These are phyloP conservation scores for Xerocomus minutiporus DNA, from an alignment of 1,284 basidiomycete species.

Conservation along the genomic window DNA sequence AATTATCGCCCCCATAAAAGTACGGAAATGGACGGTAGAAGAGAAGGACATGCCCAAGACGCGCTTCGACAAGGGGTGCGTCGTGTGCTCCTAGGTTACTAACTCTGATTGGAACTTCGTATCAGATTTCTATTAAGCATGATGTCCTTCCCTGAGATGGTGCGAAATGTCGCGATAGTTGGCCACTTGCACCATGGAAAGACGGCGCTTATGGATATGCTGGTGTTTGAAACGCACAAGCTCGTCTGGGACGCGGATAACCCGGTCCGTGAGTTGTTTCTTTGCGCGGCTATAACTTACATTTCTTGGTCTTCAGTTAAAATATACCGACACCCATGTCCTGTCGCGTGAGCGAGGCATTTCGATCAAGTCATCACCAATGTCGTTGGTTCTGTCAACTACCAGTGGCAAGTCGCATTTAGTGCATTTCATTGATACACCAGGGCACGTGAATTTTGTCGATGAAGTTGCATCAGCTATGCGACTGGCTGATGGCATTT, in stretches of 20 bases:
- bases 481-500: constrained; percentile 87
- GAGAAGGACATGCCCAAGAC: constrained; percentile 93
- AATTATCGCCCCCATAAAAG: constrained; percentile 93
- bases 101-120: constrained; percentile 13
- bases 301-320: constrained; percentile 44
- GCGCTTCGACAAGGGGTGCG: constrained; percentile 89
- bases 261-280: constrained; percentile 51
- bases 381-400: constrained; percentile 88
- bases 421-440: constrained; percentile 93
- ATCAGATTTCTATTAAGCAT: constrained; percentile 86
- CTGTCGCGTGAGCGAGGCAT: constrained; percentile 86
- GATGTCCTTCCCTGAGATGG: constrained; percentile 90
- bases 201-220: constrained; percentile 94
- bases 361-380: constrained; percentile 95
- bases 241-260: constrained; percentile 88
- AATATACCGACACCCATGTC: constrained; percentile 94
- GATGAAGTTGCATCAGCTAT: constrained; percentile 92
- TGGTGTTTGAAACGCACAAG: constrained; percentile 95
- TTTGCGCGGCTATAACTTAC: constrained; percentile 15
- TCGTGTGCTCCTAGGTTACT: constrained; percentile 5
- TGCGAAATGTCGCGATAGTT: constrained; percentile 91
- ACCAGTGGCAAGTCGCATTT: constrained; percentile 91
- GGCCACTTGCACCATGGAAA: constrained; percentile 99
- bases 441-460: constrained; percentile 96
- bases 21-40: constrained; percentile 86